phyloP scores from a whole-genome alignment of 306 rosid species.

The Rubus parviflorus region DNA sequence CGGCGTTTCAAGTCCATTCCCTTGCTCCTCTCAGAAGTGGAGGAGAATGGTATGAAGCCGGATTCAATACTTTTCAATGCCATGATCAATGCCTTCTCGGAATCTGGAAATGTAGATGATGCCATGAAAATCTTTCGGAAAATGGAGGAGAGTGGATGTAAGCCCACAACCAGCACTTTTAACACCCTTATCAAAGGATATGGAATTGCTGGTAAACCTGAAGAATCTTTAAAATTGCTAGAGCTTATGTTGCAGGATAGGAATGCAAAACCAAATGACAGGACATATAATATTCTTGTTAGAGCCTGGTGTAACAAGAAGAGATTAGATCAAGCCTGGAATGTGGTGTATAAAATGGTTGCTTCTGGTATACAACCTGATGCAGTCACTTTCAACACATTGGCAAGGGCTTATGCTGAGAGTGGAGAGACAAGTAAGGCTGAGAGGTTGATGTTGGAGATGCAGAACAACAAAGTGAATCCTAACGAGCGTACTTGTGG shows the following conservation, averaged over 20 bases:
- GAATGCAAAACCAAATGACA: conserved; percentile 67
- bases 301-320: conserved; percentile 81
- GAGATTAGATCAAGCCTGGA: conserved; percentile 71
- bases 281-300: conserved; percentile 84
- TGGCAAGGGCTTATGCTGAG: conserved; percentile 89
- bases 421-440: conserved; percentile 67
- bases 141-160: conserved; percentile 78
- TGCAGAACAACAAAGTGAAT: conserved; percentile 52
- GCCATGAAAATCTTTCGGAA: conserved; percentile 71
- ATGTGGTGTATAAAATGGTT: conserved; percentile 66
- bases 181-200: conserved; percentile 90
- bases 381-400: conserved; percentile 81
- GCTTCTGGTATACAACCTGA: conserved; percentile 77
- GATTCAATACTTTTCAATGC: conserved; percentile 87
- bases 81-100: conserved; percentile 86
- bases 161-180: conserved; percentile 83
- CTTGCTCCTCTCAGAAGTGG: conserved; percentile 61
- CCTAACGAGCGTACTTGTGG: conserved; percentile 95
- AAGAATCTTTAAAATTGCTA: conserved; percentile 65
- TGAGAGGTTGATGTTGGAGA: conserved; percentile 66
- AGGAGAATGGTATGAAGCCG: conserved; percentile 72
- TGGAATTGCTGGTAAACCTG: conserved; percentile 72
- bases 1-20: conserved; percentile 78
- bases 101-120: conserved; percentile 65
- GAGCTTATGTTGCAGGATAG: conserved; percentile 60